Evolutionary conservation across 2,329 filamentous ascomycete genomes (phyloP).

Genomic region (Diaporthe australafricana): DNA sequence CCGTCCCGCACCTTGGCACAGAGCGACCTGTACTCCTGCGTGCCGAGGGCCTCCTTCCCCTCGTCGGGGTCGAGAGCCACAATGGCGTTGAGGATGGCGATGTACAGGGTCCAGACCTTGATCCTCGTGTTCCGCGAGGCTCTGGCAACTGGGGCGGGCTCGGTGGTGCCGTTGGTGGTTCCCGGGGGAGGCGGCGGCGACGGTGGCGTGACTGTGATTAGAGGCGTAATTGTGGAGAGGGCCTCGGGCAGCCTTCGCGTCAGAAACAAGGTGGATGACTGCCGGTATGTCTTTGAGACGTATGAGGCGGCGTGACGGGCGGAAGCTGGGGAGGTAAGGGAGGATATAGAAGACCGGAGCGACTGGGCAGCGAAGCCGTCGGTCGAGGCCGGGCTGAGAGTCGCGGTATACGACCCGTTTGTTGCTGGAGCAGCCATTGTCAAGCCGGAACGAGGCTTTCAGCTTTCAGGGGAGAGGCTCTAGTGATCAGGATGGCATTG

Average conservation of each 20-base stretch:
- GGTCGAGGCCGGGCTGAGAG: constrained; percentile 58
- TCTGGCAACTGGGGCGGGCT: constrained; percentile 79
- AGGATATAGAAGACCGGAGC: constrained; percentile 76
- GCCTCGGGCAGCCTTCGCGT: constrained; percentile 94
- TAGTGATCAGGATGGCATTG: constrained; percentile 16
- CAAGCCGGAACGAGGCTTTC: neutral
- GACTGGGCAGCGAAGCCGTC: constrained; percentile 58
- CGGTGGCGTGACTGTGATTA: constrained; percentile 67
- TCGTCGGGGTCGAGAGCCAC: constrained; percentile 90
- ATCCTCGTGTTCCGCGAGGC: constrained; percentile 86
- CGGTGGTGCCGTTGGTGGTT: constrained; percentile 56
- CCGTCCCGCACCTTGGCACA: constrained; percentile 89
- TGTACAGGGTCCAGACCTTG: constrained; percentile 97
- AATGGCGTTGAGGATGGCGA: constrained; percentile 92
- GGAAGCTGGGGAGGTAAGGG: constrained; percentile 71
- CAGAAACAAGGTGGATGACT: constrained; percentile 92
- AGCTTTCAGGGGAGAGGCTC: constrained; percentile 4
- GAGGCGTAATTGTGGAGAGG: constrained; percentile 83
- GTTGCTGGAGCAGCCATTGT: constrained; percentile 33
- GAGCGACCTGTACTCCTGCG: constrained; percentile 84
- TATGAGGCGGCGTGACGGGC: constrained; percentile 74
- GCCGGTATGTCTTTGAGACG: constrained; percentile 92
- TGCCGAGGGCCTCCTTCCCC: constrained; percentile 89
- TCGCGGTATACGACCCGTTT: constrained; percentile 55
- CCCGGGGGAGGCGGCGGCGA: constrained; percentile 59